These are phyloP conservation scores for Isatis lusitanica DNA, from an alignment of 441 rosid genomes.

Conservation along the genomic window DNA sequence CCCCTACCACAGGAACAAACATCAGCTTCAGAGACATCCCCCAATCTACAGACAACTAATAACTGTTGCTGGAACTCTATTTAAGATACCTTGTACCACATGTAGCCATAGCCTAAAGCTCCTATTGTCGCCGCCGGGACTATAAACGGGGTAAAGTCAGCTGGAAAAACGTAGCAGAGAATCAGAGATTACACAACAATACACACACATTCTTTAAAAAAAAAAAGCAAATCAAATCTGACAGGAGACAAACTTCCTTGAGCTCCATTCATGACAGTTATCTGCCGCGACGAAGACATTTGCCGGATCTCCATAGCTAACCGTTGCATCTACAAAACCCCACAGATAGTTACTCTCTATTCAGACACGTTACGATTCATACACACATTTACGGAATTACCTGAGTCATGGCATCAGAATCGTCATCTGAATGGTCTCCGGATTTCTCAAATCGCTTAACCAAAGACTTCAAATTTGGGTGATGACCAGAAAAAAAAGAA, in stretches of 20 bases:
- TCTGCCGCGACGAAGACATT: constrained; percentile 60
- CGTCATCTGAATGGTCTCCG: constrained; percentile 53
- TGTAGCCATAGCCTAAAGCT: constrained; percentile 93
- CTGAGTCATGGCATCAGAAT: constrained; percentile 56
- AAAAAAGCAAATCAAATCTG: neutral
- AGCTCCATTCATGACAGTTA: constrained; percentile 81
- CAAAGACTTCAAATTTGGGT: constrained; percentile 42
- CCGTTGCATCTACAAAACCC: constrained; percentile 52
- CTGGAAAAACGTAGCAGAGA: constrained; percentile 35
- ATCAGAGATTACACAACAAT: neutral
- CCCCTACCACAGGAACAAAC: constrained; percentile 50
- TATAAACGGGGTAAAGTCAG: constrained; percentile 55
- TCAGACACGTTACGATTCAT: neutral
- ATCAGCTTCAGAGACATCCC: neutral
- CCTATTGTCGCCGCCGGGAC: constrained; percentile 85
- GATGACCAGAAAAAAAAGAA: neutral
- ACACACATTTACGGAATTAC: constrained; percentile 44
- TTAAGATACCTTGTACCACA: constrained; percentile 94
- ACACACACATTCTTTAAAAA: neutral
- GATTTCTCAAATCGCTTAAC: constrained; percentile 58
- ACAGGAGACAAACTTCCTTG: constrained; percentile 48
- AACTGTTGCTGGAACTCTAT: neutral
- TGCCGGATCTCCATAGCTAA: constrained; percentile 70
- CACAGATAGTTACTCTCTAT: constrained; percentile 1
- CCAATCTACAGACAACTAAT: neutral